Conservation (phyloP, 140 eudicot species). For the Ambrosia hybrid region DNA sequence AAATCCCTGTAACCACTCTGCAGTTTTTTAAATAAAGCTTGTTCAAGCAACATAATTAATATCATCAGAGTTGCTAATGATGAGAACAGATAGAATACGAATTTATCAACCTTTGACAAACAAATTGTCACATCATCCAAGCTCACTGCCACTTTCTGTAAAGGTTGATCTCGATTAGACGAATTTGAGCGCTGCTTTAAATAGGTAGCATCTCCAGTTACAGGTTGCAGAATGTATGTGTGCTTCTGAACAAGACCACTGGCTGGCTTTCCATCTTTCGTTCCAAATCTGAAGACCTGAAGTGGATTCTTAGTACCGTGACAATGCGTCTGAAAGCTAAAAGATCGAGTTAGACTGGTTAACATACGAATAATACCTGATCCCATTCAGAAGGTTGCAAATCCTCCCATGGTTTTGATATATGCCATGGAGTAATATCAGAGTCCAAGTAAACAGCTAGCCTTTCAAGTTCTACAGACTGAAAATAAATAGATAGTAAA, state of each 20-base stretch:
- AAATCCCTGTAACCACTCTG: constrained; percentile 93
- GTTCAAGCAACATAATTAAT: background rate
- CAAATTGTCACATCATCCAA: constrained; percentile 94
- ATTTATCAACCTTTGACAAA: constrained; percentile 71
- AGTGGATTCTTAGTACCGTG: constrained; percentile 25
- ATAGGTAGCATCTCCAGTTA: constrained; percentile 86
- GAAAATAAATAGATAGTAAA: constrained; percentile 24
- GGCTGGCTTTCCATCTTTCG: constrained; percentile 80
- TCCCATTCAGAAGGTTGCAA: constrained; percentile 83
- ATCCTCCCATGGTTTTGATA: constrained; percentile 81
- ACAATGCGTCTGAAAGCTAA: constrained; percentile 9
- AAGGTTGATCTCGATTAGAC: constrained; percentile 61
- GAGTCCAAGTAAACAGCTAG: constrained; percentile 92
- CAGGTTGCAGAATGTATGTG: constrained; percentile 84
- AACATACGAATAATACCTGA: constrained; percentile 52
- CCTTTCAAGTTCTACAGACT: constrained; percentile 87
- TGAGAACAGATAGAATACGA: constrained; percentile 14
- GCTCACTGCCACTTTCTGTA: constrained; percentile 72
- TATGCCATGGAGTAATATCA: constrained; percentile 78
- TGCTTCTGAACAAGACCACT: constrained; percentile 43
- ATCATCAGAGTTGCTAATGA: constrained; percentile 15
- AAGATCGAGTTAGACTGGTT: constrained; percentile 11
- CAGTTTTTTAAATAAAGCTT: constrained; percentile 10
- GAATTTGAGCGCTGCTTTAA: constrained; percentile 58
- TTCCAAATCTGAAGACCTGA: constrained; percentile 86